These are phyloP conservation scores for Rhynchospora breviuscula DNA, from an alignment of 176 grass and related monocot species.

Conservation along the genomic window DNA sequence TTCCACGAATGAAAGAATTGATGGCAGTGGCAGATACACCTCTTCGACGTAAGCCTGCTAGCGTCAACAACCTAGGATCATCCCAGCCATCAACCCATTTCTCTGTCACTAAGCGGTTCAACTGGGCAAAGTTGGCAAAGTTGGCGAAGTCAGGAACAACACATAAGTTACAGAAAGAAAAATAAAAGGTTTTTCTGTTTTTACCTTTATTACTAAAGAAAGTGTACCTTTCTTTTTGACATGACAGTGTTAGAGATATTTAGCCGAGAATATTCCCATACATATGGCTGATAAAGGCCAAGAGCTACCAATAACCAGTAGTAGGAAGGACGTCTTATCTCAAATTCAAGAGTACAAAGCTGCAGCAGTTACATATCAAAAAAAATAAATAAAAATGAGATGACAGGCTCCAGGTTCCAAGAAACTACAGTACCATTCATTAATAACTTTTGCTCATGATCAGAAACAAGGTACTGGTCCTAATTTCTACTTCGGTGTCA, in stretches of 20 bases:
- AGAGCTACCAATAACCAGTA: slow-evolving; percentile 90
- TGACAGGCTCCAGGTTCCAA: slow-evolving; percentile 1
- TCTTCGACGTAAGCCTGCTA: slow-evolving; percentile 72
- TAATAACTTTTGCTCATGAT: not conserved
- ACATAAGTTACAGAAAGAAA: not conserved
- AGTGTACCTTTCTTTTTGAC: slow-evolving; percentile 89
- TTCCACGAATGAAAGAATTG: slow-evolving; percentile 91
- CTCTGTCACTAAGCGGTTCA: slow-evolving; percentile 86
- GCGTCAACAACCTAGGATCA: slow-evolving; percentile 89
- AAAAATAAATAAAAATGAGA: slow-evolving; percentile 8
- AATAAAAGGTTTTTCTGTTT: not conserved
- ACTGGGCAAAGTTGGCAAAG: slow-evolving; percentile 34
- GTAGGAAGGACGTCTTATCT: slow-evolving; percentile 93
- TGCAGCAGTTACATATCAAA: slow-evolving; percentile 26
- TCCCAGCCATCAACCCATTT: slow-evolving; percentile 99
- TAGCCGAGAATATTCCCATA: slow-evolving; percentile 96
- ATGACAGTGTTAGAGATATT: slow-evolving; percentile 95
- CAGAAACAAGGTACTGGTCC: not conserved
- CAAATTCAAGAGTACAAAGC: slow-evolving; percentile 83
- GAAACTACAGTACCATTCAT: not conserved
- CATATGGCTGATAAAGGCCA: slow-evolving; percentile 82
- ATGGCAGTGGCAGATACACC: slow-evolving; percentile 87
- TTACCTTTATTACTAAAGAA: not conserved
- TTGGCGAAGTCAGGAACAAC: slow-evolving; percentile 16
- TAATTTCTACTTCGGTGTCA: not conserved